Evolutionary conservation across 495 filamentous ascomycete species (phyloP).

Genomic region (Penicillium silybi): DNA sequence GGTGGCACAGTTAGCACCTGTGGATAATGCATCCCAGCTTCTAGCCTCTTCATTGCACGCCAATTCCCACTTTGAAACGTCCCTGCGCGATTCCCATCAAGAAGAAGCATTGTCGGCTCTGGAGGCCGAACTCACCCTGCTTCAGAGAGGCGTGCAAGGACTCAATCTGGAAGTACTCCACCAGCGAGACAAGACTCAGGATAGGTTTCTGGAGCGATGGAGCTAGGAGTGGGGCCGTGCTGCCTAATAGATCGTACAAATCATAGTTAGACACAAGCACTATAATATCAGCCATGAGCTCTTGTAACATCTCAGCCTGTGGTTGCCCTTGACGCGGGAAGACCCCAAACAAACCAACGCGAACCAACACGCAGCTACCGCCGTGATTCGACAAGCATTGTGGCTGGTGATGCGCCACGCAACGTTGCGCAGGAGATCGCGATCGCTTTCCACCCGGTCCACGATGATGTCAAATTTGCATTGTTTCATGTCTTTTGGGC

Average conservation of each 20-base stretch:
- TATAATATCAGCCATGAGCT: neutral
- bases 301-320: conserved; percentile 10
- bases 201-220: conserved; percentile 35
- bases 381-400: conserved; percentile 11
- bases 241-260: neutral
- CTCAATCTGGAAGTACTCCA: conserved; percentile 35
- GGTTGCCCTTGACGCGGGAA: neutral
- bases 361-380: neutral
- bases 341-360: neutral
- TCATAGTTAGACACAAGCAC: neutral
- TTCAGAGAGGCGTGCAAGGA: conserved; percentile 34
- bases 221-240: conserved; percentile 4
- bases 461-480: neutral
- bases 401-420: conserved; percentile 18
- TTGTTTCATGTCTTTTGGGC: neutral
- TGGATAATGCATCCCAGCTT: conserved; percentile 31
- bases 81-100: conserved; percentile 25
- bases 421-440: neutral
- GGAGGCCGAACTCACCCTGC: conserved; percentile 23
- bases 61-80: conserved; percentile 28
- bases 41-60: conserved; percentile 31
- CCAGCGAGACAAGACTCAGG: conserved; percentile 30
- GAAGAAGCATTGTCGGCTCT: conserved; percentile 25
- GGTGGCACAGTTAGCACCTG: conserved; percentile 21
- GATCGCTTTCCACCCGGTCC: neutral